These are phyloP conservation scores for Agaricus subrufescens DNA, from an alignment of 768 basidiomycete genomes.

Conservation along the genomic window DNA sequence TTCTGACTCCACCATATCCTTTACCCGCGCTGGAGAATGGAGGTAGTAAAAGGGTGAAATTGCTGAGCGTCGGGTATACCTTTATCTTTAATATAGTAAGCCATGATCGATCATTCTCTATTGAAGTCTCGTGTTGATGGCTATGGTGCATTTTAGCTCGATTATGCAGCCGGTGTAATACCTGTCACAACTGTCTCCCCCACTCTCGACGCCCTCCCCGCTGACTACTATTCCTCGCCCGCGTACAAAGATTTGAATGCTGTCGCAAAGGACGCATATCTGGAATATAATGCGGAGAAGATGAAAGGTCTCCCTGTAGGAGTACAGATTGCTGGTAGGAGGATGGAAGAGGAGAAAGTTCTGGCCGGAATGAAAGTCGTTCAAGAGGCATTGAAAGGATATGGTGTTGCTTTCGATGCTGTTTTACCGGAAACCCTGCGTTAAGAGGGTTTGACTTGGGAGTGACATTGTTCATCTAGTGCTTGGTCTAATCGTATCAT, in stretches of 20 bases:
- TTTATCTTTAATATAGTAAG: slow-evolving; percentile 65
- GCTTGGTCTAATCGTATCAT: too few species aligned
- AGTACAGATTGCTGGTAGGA: slow-evolving; percentile 57
- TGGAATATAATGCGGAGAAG: slow-evolving; percentile 51
- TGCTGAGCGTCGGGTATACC: slow-evolving; percentile 59
- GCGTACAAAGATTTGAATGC: slow-evolving; percentile 27
- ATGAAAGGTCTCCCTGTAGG: slow-evolving; percentile 70
- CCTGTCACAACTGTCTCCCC: slow-evolving; percentile 53
- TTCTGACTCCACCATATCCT: slow-evolving; percentile 58
- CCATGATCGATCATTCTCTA: background rate
- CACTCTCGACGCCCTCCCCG: slow-evolving; percentile 27
- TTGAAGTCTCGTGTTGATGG: too few species aligned
- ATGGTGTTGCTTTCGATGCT: background rate
- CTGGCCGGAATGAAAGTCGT: slow-evolving; percentile 63
- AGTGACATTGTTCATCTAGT: too few species aligned
- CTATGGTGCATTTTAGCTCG: slow-evolving; percentile 30
- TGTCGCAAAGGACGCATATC: slow-evolving; percentile 34
- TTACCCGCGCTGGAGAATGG: slow-evolving; percentile 55
- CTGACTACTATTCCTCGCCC: slow-evolving; percentile 25
- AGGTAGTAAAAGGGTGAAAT: slow-evolving; percentile 44
- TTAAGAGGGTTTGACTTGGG: too few species aligned
- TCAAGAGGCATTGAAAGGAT: slow-evolving; percentile 26
- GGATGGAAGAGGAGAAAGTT: slow-evolving; percentile 72
- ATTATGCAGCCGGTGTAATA: slow-evolving; percentile 52
- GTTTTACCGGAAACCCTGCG: background rate